phyloP scores from a whole-genome alignment of 441 rosid species.

The Pelargonium fulgidum region DNA sequence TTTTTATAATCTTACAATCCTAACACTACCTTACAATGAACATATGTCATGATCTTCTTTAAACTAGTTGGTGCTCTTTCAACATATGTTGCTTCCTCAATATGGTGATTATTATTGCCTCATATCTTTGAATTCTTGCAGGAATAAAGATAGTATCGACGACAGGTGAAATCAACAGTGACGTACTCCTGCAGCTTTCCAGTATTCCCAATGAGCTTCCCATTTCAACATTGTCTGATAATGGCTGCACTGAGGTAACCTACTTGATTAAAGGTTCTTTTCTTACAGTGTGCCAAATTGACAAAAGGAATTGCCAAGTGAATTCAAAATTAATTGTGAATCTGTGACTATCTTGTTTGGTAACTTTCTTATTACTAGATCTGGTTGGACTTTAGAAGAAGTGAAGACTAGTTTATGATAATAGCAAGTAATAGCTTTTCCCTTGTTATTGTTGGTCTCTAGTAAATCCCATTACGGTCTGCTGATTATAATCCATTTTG shows the following conservation, averaged over 20 bases:
- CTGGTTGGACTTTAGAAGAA: too few species aligned
- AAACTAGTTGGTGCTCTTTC: neutral
- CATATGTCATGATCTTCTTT: neutral
- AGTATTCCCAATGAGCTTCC: slow-evolving; percentile 27
- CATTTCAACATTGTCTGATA: slow-evolving; percentile 34
- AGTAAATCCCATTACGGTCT: neutral
- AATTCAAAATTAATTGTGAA: neutral
- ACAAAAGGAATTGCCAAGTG: neutral
- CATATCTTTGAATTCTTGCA: slow-evolving; percentile 13
- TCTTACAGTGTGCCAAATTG: neutral
- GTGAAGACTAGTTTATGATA: neutral
- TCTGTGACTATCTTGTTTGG: neutral
- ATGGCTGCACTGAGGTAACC: slow-evolving; percentile 42
- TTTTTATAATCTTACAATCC: too few species aligned
- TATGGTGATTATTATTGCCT: too few species aligned
- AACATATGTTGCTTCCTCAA: neutral
- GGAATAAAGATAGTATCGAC: slow-evolving; percentile 31
- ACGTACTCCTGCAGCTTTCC: slow-evolving; percentile 33
- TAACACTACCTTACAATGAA: too few species aligned
- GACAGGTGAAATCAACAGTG: slow-evolving; percentile 15
- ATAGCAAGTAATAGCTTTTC: neutral
- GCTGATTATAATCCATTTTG: neutral
- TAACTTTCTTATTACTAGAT: too few species aligned
- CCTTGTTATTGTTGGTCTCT: neutral
- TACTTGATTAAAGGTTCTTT: neutral